Percentiles rank a stretch among this genome's conserved stretches.
These are phyloP conservation scores for Talaromyces sp. DNA, from an alignment of 2,329 filamentous ascomycete species.

Conservation along the genomic window DNA sequence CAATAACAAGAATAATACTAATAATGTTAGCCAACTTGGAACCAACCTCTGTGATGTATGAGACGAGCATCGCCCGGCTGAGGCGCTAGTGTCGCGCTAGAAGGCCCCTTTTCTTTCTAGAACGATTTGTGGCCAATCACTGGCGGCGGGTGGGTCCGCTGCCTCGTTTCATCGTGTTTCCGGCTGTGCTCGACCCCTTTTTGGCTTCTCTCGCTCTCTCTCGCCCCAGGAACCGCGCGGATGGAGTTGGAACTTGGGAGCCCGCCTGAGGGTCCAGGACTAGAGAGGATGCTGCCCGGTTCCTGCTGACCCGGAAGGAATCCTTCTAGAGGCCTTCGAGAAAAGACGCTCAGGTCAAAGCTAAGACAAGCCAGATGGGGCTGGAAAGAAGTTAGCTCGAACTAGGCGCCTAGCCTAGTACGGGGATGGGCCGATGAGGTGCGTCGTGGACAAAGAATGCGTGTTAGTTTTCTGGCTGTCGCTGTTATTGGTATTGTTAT, in stretches of 20 bases:
- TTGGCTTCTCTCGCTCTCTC: not conserved
- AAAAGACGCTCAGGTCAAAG: conserved; percentile 3
- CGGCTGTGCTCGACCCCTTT: not conserved
- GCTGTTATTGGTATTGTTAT: not conserved
- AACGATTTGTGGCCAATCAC: not conserved
- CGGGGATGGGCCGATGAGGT: not conserved
- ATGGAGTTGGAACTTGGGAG: not conserved
- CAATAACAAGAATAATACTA: too few species aligned
- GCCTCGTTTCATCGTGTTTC: not conserved
- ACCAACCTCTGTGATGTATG: not conserved
- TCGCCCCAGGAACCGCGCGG: not conserved
- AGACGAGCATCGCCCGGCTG: not conserved
- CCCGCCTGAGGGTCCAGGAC: not conserved
- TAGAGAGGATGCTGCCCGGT: not conserved
- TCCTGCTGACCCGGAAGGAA: not conserved
- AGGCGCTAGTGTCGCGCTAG: not conserved
- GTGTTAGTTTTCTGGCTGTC: not conserved
- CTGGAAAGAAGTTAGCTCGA: not conserved
- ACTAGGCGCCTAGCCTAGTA: not conserved
- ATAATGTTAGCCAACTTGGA: too few species aligned
- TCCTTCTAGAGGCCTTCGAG: conserved; percentile 13
- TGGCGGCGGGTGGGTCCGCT: not conserved
- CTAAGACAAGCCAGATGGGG: not conserved
- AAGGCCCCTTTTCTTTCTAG: not conserved
- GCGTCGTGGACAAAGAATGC: not conserved